phyloP scores from a whole-genome alignment of 2,329 filamentous ascomycete genomes.

The Thelonectria discophora region DNA sequence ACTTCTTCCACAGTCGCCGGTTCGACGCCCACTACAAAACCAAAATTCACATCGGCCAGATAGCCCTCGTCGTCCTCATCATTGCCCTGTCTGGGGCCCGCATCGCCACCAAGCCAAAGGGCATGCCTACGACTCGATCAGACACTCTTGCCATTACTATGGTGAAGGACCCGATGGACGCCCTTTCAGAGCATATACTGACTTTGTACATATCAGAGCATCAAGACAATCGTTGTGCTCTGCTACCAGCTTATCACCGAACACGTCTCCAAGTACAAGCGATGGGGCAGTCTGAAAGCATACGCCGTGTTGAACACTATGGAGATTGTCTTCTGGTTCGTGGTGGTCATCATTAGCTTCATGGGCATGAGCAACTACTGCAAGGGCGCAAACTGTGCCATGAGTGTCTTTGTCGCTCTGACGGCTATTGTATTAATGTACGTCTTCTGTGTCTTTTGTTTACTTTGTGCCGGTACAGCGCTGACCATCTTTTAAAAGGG shows the following conservation, averaged over 20 bases:
- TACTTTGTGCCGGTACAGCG: no score
- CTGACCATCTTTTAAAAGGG: background rate
- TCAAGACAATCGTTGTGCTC: slow-evolving; percentile 27
- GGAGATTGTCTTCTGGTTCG: slow-evolving; percentile 42
- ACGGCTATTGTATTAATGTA: slow-evolving; percentile 21
- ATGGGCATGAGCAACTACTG: slow-evolving; percentile 26
- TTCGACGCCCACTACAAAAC: slow-evolving; percentile 30
- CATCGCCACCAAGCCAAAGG: slow-evolving; percentile 22
- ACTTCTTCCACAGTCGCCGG: slow-evolving; percentile 26
- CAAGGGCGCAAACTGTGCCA: slow-evolving; percentile 26
- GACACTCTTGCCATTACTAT: slow-evolving; percentile 35
- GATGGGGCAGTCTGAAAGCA: slow-evolving; percentile 37
- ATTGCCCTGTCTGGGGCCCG: slow-evolving; percentile 27
- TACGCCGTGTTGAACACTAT: slow-evolving; percentile 38
- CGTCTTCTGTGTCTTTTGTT: background rate
- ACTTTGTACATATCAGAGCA: background rate
- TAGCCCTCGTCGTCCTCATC: slow-evolving; percentile 10
- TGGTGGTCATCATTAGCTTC: slow-evolving; percentile 37
- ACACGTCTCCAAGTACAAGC: slow-evolving; percentile 41
- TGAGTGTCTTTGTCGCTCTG: slow-evolving; percentile 27
- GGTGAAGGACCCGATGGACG: background rate
- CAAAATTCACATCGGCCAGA: slow-evolving; percentile 18
- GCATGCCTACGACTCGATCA: slow-evolving; percentile 23
- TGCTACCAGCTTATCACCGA: slow-evolving; percentile 30
- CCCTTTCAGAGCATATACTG: background rate